A percentile compares a stretch with the other conserved stretches of the same genome.
Conservation (phyloP, 257 asterid species). For the Voacanga thouarsii region DNA sequence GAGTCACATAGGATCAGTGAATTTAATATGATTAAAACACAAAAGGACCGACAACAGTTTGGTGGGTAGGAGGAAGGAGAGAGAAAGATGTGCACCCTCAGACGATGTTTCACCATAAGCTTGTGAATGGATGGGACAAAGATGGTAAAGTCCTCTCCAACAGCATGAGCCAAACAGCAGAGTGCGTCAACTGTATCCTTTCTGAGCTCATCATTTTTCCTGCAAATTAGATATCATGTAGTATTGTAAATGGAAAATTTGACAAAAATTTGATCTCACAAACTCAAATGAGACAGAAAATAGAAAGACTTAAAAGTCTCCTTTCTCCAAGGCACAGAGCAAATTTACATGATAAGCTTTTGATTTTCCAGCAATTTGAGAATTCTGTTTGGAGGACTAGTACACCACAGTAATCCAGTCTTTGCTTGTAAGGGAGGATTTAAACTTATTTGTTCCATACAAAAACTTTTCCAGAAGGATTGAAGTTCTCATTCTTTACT, state of each 20-base stretch:
- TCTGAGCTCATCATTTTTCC: conserved; percentile 85
- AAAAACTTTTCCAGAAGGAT: neutral
- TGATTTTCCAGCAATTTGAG: neutral
- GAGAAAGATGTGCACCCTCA: conserved; percentile 48
- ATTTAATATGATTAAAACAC: conserved; percentile 7
- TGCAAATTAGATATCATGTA: conserved; percentile 31
- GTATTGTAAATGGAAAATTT: neutral
- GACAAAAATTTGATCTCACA: neutral
- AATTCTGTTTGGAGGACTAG: neutral
- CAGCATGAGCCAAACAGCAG: conserved; percentile 92
- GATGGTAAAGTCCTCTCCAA: conserved; percentile 93
- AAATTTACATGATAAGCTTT: neutral
- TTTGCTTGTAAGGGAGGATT: neutral
- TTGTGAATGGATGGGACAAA: conserved; percentile 89
- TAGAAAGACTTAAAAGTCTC: neutral
- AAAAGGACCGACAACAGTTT: neutral
- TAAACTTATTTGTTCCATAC: neutral
- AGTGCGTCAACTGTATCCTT: conserved; percentile 94
- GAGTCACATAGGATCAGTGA: conserved; percentile 14
- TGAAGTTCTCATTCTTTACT: too few species aligned
- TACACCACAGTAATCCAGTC: neutral
- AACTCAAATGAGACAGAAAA: neutral
- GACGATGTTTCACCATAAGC: conserved; percentile 76
- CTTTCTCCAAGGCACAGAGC: neutral
- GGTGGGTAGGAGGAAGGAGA: too few species aligned